These are phyloP conservation scores for Didymella sp. DNA, from an alignment of 2,329 filamentous ascomycete genomes.

Conservation along the genomic window DNA sequence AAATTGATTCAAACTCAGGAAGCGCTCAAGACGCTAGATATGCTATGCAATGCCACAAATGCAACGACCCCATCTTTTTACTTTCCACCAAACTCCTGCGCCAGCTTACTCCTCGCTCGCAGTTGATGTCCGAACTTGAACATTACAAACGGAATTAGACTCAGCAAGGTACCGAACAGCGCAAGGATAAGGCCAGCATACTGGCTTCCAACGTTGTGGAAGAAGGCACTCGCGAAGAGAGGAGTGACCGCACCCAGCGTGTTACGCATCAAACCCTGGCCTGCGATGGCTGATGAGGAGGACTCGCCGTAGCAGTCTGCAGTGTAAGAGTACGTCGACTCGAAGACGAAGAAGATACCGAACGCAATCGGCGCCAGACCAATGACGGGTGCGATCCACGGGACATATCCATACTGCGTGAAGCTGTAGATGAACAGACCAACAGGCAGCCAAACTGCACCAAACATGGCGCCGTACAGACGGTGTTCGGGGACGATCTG, in stretches of 20 bases:
- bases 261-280: constrained; percentile 61
- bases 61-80: not conserved
- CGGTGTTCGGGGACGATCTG: constrained; percentile 47
- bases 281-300: constrained; percentile 55
- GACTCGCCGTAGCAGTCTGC: constrained; percentile 61
- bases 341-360: constrained; percentile 62
- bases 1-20: not conserved
- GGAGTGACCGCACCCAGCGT: constrained; percentile 61
- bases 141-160: constrained; percentile 55
- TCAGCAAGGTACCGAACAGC: constrained; percentile 54
- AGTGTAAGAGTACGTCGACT: constrained; percentile 58
- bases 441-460: constrained; percentile 41
- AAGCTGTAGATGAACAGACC: constrained; percentile 59
- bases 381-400: constrained; percentile 59
- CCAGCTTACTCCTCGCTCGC: constrained; percentile 51
- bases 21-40: constrained; percentile 1
- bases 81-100: constrained; percentile 34
- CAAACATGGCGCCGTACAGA: constrained; percentile 44
- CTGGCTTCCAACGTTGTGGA: constrained; percentile 61
- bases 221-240: constrained; percentile 61
- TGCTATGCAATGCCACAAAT: constrained; percentile 3
- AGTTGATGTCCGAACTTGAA: constrained; percentile 53
- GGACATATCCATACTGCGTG: constrained; percentile 59
- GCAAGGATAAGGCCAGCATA: constrained; percentile 60
- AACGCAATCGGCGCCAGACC: constrained; percentile 59